Conservation (phyloP, 2,329 filamentous ascomycete species). For the Fusarium verrucosum region DNA sequence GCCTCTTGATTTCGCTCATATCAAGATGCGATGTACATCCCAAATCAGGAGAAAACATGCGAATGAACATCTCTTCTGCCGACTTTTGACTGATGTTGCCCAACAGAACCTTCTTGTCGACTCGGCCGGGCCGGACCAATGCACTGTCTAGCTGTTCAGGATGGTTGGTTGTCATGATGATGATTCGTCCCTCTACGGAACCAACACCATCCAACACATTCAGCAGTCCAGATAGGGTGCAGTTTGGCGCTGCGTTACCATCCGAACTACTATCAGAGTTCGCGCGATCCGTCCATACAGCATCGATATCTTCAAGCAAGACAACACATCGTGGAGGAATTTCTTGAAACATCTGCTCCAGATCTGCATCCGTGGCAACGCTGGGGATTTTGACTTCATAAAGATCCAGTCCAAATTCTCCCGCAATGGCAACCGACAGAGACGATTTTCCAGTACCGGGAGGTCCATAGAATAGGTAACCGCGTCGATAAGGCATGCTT, state of each 20-base stretch:
- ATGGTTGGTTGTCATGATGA: slow-evolving; percentile 79
- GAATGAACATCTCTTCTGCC: slow-evolving; percentile 57
- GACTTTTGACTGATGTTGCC: slow-evolving; percentile 56
- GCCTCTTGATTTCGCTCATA: slow-evolving; percentile 50
- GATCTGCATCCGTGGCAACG: slow-evolving; percentile 59
- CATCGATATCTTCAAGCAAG: slow-evolving; percentile 65
- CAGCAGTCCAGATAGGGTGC: slow-evolving; percentile 71
- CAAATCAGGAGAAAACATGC: slow-evolving; percentile 55
- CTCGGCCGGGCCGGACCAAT: slow-evolving; percentile 71
- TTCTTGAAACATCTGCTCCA: slow-evolving; percentile 62
- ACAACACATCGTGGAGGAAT: slow-evolving; percentile 64
- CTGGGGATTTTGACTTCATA: slow-evolving; percentile 61
- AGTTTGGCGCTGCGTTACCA: slow-evolving; percentile 36
- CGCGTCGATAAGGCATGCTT: slow-evolving; percentile 52
- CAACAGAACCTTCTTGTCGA: slow-evolving; percentile 71
- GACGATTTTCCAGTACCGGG: slow-evolving; percentile 70
- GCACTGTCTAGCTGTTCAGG: slow-evolving; percentile 71
- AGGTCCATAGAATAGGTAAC: slow-evolving; percentile 72
- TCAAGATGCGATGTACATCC: slow-evolving; percentile 39
- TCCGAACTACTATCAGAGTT: slow-evolving; percentile 30
- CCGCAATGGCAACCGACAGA: slow-evolving; percentile 61
- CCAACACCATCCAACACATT: slow-evolving; percentile 78
- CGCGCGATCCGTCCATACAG: slow-evolving; percentile 47
- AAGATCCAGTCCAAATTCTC: slow-evolving; percentile 60
- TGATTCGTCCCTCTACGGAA: slow-evolving; percentile 73